phyloP scores from a whole-genome alignment of 306 rosid genomes.

The Psophocarpus tetragonolobus region DNA sequence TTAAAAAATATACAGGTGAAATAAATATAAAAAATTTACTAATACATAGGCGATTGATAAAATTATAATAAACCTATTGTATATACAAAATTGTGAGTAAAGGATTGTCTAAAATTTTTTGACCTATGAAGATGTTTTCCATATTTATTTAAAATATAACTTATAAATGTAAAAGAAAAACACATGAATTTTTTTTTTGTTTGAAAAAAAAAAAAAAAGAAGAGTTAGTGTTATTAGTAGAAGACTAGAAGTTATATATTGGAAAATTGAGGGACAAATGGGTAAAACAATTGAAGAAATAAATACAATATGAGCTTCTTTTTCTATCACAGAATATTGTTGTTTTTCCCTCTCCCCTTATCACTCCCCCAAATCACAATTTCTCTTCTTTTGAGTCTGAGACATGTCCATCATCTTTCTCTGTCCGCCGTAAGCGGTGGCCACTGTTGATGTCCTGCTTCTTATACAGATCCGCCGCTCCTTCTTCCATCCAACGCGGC shows the following conservation, averaged over 20 bases:
- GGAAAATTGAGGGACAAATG: slow-evolving; percentile 20
- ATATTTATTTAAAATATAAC: too few species aligned
- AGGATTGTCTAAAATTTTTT: too few species aligned
- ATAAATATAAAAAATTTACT: too few species aligned
- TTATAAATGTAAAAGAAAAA: too few species aligned
- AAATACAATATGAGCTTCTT: background rate
- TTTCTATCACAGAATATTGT: background rate
- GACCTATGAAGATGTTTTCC: too few species aligned
- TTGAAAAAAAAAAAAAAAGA: background rate
- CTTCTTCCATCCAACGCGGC: background rate
- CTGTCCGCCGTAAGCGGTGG: background rate
- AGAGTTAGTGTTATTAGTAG: background rate
- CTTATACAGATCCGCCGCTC: background rate
- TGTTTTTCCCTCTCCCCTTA: background rate
- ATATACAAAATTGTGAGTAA: too few species aligned
- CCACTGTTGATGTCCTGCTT: background rate
- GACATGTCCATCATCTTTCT: background rate
- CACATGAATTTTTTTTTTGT: too few species aligned
- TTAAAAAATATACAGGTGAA: too few species aligned
- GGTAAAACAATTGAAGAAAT: background rate
- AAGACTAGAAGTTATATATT: slow-evolving; percentile 20
- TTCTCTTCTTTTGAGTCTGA: background rate
- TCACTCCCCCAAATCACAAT: background rate
- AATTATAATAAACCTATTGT: too few species aligned
- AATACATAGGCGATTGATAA: too few species aligned